Percentiles rank a stretch among this genome's conserved stretches.
phyloP scores from a whole-genome alignment of 495 filamentous ascomycete genomes.

The Chaetomidium leptoderma region DNA sequence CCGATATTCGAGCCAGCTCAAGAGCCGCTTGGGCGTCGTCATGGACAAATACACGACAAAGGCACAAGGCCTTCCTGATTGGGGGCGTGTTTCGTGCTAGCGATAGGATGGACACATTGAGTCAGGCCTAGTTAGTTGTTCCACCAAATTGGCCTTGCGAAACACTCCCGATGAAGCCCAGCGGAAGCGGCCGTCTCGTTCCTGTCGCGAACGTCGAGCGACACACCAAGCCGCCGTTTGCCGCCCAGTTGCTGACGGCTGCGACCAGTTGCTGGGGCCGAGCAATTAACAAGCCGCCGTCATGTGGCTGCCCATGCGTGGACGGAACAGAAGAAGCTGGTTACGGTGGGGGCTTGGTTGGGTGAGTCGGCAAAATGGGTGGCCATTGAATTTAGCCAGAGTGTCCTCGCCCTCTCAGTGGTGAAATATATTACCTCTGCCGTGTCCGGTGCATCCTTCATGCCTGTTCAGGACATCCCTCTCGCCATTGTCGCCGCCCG shows the following conservation, averaged over 20 bases:
- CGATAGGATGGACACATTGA: no score
- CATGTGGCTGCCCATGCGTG: constrained; percentile 26
- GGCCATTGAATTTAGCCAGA: constrained; percentile 35
- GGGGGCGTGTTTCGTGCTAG: no score
- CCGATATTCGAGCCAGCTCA: neutral
- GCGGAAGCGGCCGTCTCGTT: no score
- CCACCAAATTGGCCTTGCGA: no score
- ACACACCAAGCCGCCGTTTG: no score
- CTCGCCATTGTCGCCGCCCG: constrained; percentile 8
- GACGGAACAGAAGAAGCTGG: constrained; percentile 18
- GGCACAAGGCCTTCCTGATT: no score
- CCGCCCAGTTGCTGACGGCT: neutral
- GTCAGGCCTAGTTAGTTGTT: no score
- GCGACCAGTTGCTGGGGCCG: constrained; percentile 1
- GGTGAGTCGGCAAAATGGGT: constrained; percentile 31
- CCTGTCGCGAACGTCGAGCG: no score
- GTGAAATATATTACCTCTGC: constrained; percentile 35
- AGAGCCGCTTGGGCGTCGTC: constrained; percentile 3
- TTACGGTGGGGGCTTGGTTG: constrained; percentile 20
- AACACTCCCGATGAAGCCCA: no score
- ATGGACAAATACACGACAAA: no score
- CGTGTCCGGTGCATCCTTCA: constrained; percentile 30
- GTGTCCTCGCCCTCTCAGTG: constrained; percentile 27
- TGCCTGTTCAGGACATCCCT: constrained; percentile 21
- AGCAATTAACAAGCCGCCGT: constrained; percentile 15